Evolutionary conservation across 2,329 filamentous ascomycete species (phyloP), one percentile per base, ranked within the genome.

Genomic region (Penicillium hesseltinei): DNA sequence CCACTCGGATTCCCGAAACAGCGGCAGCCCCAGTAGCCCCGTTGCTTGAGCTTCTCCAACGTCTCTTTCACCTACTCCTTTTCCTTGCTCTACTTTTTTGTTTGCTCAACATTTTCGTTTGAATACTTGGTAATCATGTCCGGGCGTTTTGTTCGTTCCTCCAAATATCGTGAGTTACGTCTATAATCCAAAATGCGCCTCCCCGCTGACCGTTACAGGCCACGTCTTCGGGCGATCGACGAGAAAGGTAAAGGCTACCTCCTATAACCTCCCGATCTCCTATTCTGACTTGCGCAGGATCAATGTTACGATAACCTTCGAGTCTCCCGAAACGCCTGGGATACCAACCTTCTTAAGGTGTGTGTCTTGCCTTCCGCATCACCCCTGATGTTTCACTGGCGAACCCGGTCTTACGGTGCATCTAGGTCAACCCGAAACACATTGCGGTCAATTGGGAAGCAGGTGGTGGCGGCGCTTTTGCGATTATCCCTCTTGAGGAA

Each of bases 371-470:
- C 60, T 56, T 57, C 63, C 62, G 62, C 68, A 65, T 68, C 67
- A 50, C 64, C 69, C 69, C 66, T 66, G 62, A 56, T 54, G 58
- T 56, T 62, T 66, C 68, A 54, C 55, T 25, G 50, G 47, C 54
- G 43, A 51, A 56, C 39, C 51, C 57, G 51, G 47, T 50, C 53
- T 47, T 58, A 66, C 47, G 43, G 45, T 29, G 44, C 29, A 50
- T 59, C 68, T 73, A 95, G 92, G 94, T 87, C 75, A 99, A 99
- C 77, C 92, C 94, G 49, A 88, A 96, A 77, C 97, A 94, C 76
- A 84, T 99, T 67, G 89, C 94, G 6, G 92, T 99, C 80, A 99
- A 99, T 83, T 99, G 94, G 94, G 93, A 99, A 78, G 84, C 94
- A 39, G 90, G 91, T 74, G 94, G 94, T 62, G 94, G 94, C 70